Percentiles rank a stretch among this genome's conserved stretches.
phyloP scores from a whole-genome alignment of 1,284 basidiomycete genomes.

The Apiotrichum mycotoxinovorans region DNA sequence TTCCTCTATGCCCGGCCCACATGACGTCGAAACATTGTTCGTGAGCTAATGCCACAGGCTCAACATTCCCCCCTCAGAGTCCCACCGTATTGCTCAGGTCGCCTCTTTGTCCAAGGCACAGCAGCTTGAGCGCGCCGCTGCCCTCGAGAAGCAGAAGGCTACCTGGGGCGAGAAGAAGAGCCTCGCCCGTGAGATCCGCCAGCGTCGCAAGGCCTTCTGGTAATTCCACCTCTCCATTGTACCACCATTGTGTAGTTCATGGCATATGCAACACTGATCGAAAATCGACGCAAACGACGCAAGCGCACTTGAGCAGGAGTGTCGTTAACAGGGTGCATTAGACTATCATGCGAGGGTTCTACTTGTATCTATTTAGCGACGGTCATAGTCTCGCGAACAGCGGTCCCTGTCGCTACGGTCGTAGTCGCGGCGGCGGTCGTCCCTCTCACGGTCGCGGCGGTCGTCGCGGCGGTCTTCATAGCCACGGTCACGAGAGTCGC shows the following conservation, averaged over 20 bases:
- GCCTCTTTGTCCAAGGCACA: slow-evolving; percentile 31
- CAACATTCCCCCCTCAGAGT: slow-evolving; percentile 25
- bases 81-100: slow-evolving; percentile 33
- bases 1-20: too few species aligned
- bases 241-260: slow-evolving; percentile 1
- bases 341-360: background rate
- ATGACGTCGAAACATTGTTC: too few species aligned
- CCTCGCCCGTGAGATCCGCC: slow-evolving; percentile 32
- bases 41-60: slow-evolving; percentile 20
- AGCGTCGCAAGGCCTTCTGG: slow-evolving; percentile 45
- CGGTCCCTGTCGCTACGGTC: background rate
- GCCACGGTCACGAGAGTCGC: background rate
- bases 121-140: slow-evolving; percentile 12
- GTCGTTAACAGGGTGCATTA: too few species aligned
- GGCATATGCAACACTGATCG: slow-evolving; percentile 1
- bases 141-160: slow-evolving; percentile 24
- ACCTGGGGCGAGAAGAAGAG: slow-evolving; percentile 41
- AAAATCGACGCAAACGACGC: background rate
- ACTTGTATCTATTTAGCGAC: background rate
- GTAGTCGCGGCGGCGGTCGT: background rate
- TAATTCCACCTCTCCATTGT: slow-evolving; percentile 18
- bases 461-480: background rate
- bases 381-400: background rate
- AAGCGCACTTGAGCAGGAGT: too few species aligned
- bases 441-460: slow-evolving; percentile 1